Percentiles rank a stretch among this genome's conserved stretches.
These are phyloP conservation scores for Euphorbia celastroides DNA, from an alignment of 441 rosid species.

Conservation along the genomic window DNA sequence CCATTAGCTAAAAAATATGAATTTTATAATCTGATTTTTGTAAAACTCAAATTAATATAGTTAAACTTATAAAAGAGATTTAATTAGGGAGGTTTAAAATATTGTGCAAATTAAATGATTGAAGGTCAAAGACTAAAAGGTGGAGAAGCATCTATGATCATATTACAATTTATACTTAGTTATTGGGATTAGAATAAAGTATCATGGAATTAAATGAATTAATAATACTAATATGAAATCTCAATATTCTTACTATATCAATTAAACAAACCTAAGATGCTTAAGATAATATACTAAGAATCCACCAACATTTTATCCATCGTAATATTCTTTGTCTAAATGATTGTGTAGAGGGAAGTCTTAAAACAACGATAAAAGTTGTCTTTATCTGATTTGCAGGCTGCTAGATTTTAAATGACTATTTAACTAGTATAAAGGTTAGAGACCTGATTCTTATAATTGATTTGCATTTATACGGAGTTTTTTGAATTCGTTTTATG, in stretches of 20 bases:
- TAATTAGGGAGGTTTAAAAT: neutral
- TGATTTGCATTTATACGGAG: too few species aligned
- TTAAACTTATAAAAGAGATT: neutral
- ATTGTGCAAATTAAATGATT: constrained; percentile 6
- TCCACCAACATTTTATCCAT: constrained; percentile 23
- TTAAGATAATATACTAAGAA: constrained; percentile 37
- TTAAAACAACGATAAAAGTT: too few species aligned
- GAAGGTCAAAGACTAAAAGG: constrained; percentile 21
- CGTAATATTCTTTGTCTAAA: constrained; percentile 35
- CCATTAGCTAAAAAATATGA: constrained; percentile 2
- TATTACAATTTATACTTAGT: constrained; percentile 11
- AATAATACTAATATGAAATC: constrained; percentile 18
- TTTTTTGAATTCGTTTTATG: too few species aligned
- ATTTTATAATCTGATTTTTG: constrained; percentile 22
- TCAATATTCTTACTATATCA: constrained; percentile 22
- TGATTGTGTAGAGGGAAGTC: constrained; percentile 34
- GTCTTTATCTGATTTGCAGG: too few species aligned
- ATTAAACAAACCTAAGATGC: constrained; percentile 24
- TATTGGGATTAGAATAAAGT: constrained; percentile 26
- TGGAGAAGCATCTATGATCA: constrained; percentile 21
- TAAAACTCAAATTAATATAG: constrained; percentile 7
- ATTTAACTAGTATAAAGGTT: too few species aligned
- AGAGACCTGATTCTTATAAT: too few species aligned
- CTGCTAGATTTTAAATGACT: too few species aligned
- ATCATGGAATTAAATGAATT: neutral